These are phyloP conservation scores for Salix purpurea DNA, from an alignment of 345 rosid species.

Conservation along the genomic window DNA sequence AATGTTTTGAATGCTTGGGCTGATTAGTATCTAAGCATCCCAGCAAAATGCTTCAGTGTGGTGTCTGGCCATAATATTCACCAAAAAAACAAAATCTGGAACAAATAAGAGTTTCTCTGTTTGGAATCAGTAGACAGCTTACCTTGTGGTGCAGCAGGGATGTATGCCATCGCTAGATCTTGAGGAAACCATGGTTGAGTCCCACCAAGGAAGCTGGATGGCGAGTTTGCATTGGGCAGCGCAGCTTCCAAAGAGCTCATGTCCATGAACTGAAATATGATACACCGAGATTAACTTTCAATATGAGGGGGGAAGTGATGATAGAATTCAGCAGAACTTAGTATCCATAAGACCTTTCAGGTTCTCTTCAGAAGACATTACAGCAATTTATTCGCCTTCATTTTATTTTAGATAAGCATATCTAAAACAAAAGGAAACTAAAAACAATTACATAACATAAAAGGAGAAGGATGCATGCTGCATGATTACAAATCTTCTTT, in stretches of 20 bases:
- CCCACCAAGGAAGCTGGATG: constrained; percentile 43
- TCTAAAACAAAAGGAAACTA: too few species aligned
- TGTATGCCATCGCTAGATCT: constrained; percentile 38
- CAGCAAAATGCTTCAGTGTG: not conserved
- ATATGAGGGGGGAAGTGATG: not conserved
- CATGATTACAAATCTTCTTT: too few species aligned
- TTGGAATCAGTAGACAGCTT: not conserved
- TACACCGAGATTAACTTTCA: constrained; percentile 14
- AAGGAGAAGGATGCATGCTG: too few species aligned
- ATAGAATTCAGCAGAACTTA: too few species aligned
- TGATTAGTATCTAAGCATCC: not conserved
- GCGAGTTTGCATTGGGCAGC: constrained; percentile 52
- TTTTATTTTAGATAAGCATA: too few species aligned
- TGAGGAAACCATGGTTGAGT: constrained; percentile 64
- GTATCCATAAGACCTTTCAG: too few species aligned
- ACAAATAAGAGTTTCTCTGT: not conserved
- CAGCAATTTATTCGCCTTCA: too few species aligned
- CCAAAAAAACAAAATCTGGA: not conserved
- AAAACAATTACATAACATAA: too few species aligned
- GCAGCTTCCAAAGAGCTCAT: constrained; percentile 68
- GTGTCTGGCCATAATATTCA: not conserved
- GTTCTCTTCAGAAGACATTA: too few species aligned
- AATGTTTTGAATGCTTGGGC: not conserved
- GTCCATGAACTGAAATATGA: constrained; percentile 65
- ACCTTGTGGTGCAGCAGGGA: constrained; percentile 67